Base-by-base conservation (phyloP, 2,329 filamentous ascomycete species). In the Penicillium polonicum region DNA sequence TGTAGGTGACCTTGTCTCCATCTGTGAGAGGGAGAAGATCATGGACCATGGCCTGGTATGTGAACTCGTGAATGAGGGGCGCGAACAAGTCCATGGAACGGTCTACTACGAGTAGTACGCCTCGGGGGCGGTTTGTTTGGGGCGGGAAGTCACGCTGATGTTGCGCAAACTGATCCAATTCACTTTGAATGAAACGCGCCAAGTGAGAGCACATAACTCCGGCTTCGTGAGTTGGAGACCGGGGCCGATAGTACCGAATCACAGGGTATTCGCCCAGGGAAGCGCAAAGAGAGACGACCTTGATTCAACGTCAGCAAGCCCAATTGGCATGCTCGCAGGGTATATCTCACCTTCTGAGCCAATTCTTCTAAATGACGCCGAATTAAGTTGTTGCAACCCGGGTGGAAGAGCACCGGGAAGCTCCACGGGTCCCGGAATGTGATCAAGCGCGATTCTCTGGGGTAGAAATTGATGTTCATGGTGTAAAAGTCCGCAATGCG, bases 1-100 rank as follows among this genome's bases (percentile, higher is more conserved):
- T 88, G 72, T 92, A 99, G 0, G 88, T 91, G 10, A 95, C 84
- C 73, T 94, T 96, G 63, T 96, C 92, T 25, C 85, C 88, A 53
- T 97, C 94, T 67, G 89, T 87, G 70, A 99, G 91, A 0, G 89
- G 89, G 31, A 99, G 79, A 9, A 99, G 80, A 71, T 99, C 94
- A 74, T 97, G 91, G 4, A 91, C 93, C 93, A 99, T 97, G 50
- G 94, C 92, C 75, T 99, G 94, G 73, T 97, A 99, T 13, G 94
- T 97, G 72, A 99, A 97, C 70, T 99, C 94, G 76, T 99, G 94
- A 4, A 97, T 72, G 12, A 97, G 78, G 1, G 94, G 94, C 0
- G 93, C 88, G 77, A 89, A 86, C 4, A 97, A 76, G 73, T 99
- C 94, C 89, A 99, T 94, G 8, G 92, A 91, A 60, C 94, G 85